Evolutionary conservation across 441 rosid genomes (phyloP).

Genomic region (Pelargonium myrrhifolium): DNA sequence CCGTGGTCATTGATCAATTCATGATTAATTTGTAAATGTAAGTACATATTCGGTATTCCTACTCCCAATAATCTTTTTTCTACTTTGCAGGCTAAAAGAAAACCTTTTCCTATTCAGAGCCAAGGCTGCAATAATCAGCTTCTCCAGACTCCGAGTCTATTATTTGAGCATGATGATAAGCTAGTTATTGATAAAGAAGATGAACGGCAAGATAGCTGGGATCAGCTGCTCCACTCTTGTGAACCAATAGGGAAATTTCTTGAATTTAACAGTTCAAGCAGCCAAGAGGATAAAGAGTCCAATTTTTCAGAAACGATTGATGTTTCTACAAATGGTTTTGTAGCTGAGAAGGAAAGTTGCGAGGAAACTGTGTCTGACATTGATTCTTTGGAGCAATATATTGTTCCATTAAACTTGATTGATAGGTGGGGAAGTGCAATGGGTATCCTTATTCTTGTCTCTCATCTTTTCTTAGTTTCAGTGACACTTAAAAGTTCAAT

Average conservation of each 20-base stretch:
- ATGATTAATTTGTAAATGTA: neutral
- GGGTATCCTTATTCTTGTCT: conserved; percentile 54
- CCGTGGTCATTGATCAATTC: neutral
- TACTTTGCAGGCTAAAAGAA: conserved; percentile 71
- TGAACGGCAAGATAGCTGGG: conserved; percentile 35
- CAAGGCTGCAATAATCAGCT: conserved; percentile 40
- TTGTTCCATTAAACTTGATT: conserved; percentile 62
- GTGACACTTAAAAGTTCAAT: conserved; percentile 10
- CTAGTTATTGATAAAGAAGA: conserved; percentile 19
- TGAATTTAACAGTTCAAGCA: conserved; percentile 32
- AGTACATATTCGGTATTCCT: neutral
- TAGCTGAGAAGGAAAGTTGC: conserved; percentile 24
- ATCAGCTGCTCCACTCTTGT: conserved; percentile 51
- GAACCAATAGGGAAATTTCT: conserved; percentile 68
- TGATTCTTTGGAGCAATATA: conserved; percentile 34
- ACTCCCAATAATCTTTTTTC: conserved; percentile 9
- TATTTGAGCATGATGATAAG: conserved; percentile 33
- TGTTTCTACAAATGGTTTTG: conserved; percentile 23
- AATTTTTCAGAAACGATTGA: conserved; percentile 14
- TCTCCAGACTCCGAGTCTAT: conserved; percentile 41
- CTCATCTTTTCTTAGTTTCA: conserved; percentile 11
- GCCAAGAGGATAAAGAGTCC: conserved; percentile 25
- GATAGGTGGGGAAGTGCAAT: conserved; percentile 96
- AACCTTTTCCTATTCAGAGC: conserved; percentile 50
- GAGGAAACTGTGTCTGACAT: conserved; percentile 26